Conservation (phyloP, 805 yeast genomes). For the Teunomyces lycoperdinae region DNA sequence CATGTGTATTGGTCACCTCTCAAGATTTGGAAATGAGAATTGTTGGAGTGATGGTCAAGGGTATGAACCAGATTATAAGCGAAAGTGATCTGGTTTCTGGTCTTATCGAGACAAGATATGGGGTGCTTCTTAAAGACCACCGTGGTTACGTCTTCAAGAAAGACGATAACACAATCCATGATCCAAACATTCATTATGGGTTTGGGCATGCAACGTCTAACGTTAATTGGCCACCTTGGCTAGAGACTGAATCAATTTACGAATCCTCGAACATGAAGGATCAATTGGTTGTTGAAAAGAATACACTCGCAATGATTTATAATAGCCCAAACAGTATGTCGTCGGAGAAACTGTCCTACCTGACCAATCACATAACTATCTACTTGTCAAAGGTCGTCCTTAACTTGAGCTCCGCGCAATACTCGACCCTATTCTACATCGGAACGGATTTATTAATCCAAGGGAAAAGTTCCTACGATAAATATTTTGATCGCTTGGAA, state of each 20-base stretch:
- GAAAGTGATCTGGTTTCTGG: slow-evolving; percentile 33
- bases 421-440: slow-evolving; percentile 33
- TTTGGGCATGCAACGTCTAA: slow-evolving; percentile 24
- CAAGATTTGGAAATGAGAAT: slow-evolving; percentile 59
- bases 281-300: slow-evolving; percentile 34
- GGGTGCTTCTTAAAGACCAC: slow-evolving; percentile 54
- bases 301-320: slow-evolving; percentile 42
- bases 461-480: slow-evolving; percentile 23
- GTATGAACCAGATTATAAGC: slow-evolving; percentile 34
- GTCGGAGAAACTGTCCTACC: slow-evolving; percentile 21
- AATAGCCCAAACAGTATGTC: slow-evolving; percentile 53
- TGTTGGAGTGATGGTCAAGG: slow-evolving; percentile 41
- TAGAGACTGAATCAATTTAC: slow-evolving; percentile 64
- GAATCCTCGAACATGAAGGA: slow-evolving; percentile 14
- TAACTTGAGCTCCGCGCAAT: slow-evolving; percentile 37
- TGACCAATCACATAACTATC: slow-evolving; percentile 29
- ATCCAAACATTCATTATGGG: slow-evolving; percentile 14
- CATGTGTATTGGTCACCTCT: slow-evolving; percentile 52
- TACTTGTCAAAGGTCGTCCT: slow-evolving; percentile 38
- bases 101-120: slow-evolving; percentile 54
- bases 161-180: slow-evolving; percentile 19
- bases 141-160: slow-evolving; percentile 52
- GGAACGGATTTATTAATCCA: slow-evolving; percentile 35
- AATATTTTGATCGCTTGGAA: slow-evolving; percentile 37
- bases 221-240: slow-evolving; percentile 85